A percentile compares a stretch with the other conserved stretches of the same genome.
phyloP scores from a whole-genome alignment of 371 early-diverging fungal genomes.

The Actinomortierella ambigua region DNA sequence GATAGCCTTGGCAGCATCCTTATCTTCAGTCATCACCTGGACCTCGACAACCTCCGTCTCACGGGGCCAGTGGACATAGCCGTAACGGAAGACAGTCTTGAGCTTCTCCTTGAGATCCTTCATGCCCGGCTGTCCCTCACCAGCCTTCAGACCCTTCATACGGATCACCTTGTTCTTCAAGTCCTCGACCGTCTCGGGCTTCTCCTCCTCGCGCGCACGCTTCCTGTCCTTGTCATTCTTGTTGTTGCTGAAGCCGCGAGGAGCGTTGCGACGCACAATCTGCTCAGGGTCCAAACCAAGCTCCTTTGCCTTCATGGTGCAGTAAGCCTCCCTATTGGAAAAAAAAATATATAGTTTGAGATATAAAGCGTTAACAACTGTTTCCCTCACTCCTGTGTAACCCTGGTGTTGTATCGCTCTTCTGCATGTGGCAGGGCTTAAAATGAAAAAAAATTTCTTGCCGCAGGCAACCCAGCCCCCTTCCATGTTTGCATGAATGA shows the following conservation, averaged over 20 bases:
- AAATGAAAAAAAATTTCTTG: constrained; percentile 8
- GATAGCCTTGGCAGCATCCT: constrained; percentile 42
- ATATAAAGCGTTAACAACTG: too few species aligned
- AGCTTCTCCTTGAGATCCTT: constrained; percentile 47
- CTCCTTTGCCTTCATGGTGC: constrained; percentile 46
- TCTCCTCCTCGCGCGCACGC: constrained; percentile 39
- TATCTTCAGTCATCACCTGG: constrained; percentile 48
- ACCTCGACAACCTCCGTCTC: constrained; percentile 39
- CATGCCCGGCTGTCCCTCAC: constrained; percentile 24
- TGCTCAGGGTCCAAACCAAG: constrained; percentile 44
- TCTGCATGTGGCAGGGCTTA: constrained; percentile 33
- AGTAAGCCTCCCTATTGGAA: constrained; percentile 29
- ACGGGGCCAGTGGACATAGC: constrained; percentile 48
- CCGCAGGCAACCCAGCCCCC: neutral
- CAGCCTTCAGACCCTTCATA: constrained; percentile 44
- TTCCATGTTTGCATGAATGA: neutral
- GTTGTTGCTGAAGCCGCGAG: constrained; percentile 28
- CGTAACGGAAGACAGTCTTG: constrained; percentile 36
- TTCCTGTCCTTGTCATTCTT: constrained; percentile 18
- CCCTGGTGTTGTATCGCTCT: constrained; percentile 12
- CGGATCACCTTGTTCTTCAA: constrained; percentile 43
- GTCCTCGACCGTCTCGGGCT: constrained; percentile 27
- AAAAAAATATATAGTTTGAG: too few species aligned
- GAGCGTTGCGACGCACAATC: constrained; percentile 4
- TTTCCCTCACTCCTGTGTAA: too few species aligned